These are phyloP conservation scores for Diutina pseudorugosa DNA, from an alignment of 1,139 yeast species.

Conservation along the genomic window DNA sequence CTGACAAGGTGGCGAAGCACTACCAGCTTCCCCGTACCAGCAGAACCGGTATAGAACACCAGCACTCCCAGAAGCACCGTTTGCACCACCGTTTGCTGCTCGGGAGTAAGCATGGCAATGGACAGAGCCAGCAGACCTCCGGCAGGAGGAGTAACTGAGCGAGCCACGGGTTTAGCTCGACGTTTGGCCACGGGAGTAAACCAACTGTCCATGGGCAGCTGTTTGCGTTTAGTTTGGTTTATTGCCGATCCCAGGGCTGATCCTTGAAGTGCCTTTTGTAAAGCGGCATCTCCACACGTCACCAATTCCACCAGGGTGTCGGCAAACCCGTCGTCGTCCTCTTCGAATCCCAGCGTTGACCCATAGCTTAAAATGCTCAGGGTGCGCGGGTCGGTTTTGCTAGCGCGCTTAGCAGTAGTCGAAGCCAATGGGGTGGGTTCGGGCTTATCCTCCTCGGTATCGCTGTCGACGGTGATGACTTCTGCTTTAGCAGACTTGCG, in stretches of 20 bases:
- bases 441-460: background rate
- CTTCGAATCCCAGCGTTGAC: background rate
- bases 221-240: too few species aligned
- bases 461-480: background rate
- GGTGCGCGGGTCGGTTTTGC: background rate
- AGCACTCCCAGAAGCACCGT: slow-evolving; percentile 5
- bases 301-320: background rate
- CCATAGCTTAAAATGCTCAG: background rate
- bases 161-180: background rate
- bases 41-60: slow-evolving; percentile 66
- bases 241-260: background rate
- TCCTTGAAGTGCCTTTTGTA: background rate
- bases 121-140: slow-evolving; percentile 25
- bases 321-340: background rate
- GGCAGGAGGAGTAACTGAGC: background rate
- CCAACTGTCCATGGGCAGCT: background rate
- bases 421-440: background rate
- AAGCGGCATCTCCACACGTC: background rate
- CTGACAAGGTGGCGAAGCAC: slow-evolving; percentile 49
- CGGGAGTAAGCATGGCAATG: slow-evolving; percentile 30
- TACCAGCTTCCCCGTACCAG: slow-evolving; percentile 81
- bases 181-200: background rate
- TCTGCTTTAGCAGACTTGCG: background rate
- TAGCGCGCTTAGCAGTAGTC: background rate
- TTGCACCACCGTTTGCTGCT: slow-evolving; percentile 23